phyloP scores from a whole-genome alignment of 2,329 filamentous ascomycete genomes.

The Paecilomyces sp. region DNA sequence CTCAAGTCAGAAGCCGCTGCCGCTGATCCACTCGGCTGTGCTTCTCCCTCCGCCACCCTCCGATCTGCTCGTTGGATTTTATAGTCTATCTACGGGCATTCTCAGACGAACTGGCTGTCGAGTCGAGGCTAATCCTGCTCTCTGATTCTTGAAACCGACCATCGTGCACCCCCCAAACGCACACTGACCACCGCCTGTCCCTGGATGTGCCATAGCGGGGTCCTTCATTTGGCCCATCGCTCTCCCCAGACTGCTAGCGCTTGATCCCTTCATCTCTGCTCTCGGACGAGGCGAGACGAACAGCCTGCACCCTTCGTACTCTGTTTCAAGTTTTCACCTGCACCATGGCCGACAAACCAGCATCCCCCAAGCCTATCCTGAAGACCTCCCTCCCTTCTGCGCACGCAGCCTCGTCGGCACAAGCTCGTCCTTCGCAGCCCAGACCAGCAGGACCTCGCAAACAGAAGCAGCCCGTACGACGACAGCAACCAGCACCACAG shows the following conservation, averaged over 20 bases:
- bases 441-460: slow-evolving; percentile 24
- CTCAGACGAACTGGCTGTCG: too few species aligned
- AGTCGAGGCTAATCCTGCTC: background rate
- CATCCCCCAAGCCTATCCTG: slow-evolving; percentile 50
- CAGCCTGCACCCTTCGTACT: background rate
- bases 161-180: background rate
- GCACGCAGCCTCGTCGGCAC: slow-evolving; percentile 32
- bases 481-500: slow-evolving; percentile 21
- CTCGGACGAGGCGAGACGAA: slow-evolving; percentile 4
- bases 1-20: background rate
- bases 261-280: slow-evolving; percentile 2
- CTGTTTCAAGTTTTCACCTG: background rate
- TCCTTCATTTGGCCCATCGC: background rate
- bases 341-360: slow-evolving; percentile 12
- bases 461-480: slow-evolving; percentile 15
- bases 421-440: slow-evolving; percentile 24
- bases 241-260: background rate
- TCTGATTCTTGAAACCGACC: background rate
- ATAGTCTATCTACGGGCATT: background rate
- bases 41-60: background rate
- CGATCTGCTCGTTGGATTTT: background rate
- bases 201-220: background rate
- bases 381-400: slow-evolving; percentile 48
- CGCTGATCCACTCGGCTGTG: background rate
- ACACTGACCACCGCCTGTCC: background rate